phyloP scores from a whole-genome alignment of 495 filamentous ascomycete genomes.

The Jackrogersella minutella region DNA sequence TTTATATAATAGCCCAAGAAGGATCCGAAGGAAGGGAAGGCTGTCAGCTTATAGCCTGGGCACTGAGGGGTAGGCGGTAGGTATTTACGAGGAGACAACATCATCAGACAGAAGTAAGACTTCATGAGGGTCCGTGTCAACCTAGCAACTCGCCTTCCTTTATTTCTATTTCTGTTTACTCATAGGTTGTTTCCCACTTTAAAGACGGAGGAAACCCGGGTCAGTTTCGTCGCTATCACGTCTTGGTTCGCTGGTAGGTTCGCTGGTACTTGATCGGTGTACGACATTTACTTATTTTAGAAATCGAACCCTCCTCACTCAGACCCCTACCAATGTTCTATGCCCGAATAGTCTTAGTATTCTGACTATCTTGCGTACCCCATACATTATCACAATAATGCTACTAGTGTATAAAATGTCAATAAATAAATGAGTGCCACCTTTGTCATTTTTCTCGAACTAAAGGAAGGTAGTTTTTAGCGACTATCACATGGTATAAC shows the following conservation, averaged over 20 bases:
- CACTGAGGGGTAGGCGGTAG: neutral
- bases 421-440: neutral
- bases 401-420: neutral
- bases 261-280: neutral
- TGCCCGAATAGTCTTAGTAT: neutral
- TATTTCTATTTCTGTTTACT: neutral
- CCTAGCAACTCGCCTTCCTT: neutral
- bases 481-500: neutral
- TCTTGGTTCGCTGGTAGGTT: no score
- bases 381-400: neutral
- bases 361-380: neutral
- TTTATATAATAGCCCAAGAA: neutral
- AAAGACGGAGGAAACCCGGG: neutral
- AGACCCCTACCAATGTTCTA: neutral
- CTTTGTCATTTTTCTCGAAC: neutral
- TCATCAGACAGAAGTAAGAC: constrained; percentile 1
- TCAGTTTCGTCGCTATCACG: neutral
- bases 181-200: neutral
- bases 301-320: neutral
- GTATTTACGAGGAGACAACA: neutral
- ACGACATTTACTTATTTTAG: constrained; percentile 3
- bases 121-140: constrained; percentile 5
- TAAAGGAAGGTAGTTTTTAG: neutral
- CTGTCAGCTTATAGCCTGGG: no score
- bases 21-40: neutral